Percentiles rank a stretch among this genome's conserved stretches.
Evolutionary conservation across 202 grass and related monocot species (phyloP).

Genomic region (Panicum virgatum): DNA sequence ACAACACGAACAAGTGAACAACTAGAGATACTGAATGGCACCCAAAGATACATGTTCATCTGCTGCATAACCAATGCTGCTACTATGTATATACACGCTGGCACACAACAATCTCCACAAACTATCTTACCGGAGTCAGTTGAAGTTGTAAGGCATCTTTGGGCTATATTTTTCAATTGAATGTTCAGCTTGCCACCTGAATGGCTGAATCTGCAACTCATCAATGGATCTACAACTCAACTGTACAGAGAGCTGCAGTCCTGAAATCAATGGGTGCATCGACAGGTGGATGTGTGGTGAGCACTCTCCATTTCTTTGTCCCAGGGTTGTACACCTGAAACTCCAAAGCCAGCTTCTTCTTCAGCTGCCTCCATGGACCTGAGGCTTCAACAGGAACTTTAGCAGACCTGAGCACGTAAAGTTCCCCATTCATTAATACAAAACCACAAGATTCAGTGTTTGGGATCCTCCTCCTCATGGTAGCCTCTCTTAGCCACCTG

Average conservation of each 20-base stretch:
- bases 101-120: neutral
- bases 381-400: conserved; percentile 26
- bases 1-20: too few relatives aligned
- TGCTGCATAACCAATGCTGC: neutral
- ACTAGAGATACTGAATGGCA: neutral
- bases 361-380: conserved; percentile 41
- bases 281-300: conserved; percentile 58
- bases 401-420: conserved; percentile 61
- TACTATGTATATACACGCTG: conserved; percentile 11
- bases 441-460: conserved; percentile 58
- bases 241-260: conserved; percentile 63
- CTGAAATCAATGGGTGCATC: conserved; percentile 59
- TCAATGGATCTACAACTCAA: conserved; percentile 52
- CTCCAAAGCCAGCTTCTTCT: conserved; percentile 55
- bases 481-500: conserved; percentile 64
- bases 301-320: conserved; percentile 68
- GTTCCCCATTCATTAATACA: conserved; percentile 63
- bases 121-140: neutral
- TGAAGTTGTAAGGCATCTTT: neutral
- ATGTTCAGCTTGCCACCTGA: neutral
- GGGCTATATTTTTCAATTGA: conserved; percentile 17
- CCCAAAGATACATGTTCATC: neutral
- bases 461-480: conserved; percentile 64
- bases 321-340: conserved; percentile 78
- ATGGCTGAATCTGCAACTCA: conserved; percentile 33